Base-by-base conservation (phyloP, 108 stramenopile genomes). In the Cyclotella baltica region DNA sequence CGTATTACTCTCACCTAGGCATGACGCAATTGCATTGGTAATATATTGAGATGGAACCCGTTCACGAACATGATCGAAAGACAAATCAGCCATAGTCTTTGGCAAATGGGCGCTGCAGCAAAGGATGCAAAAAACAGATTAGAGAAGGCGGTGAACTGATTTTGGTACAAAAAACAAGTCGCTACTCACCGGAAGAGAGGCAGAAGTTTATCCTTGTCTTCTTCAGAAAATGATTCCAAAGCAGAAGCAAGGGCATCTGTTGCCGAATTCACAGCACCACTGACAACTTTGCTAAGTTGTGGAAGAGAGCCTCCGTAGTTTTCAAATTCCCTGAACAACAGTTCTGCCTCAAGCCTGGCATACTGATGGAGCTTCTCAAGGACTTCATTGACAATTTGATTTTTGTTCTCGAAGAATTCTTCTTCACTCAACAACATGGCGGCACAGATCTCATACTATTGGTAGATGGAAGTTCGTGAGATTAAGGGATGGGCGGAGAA, bases 321-420 rank as follows among this genome's bases (percentile, higher is more conserved):
- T 63, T 95, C 90, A 70, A 88, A 96, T 86, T 98, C 98, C n/a
- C 96, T 87, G 80, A 99, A 98, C 9, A 99, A 87, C n/a, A 98
- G 86, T 72, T 98, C 94, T 31, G 98, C 99, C 72, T 99, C 99
- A 76, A 93, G 57, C 50, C 92, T 80, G 4, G 97, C 98, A 59
- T 90, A 74, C 38, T 84, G 48, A 23, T 96, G 93, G 8, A 99
- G 83, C 68, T 94, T 93, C 16, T 86, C 92, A 11, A 98, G 84
- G 16, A 99, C 97, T 76, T 99, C 97, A 9, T 57, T 74, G 30
- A 99, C 98, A 77, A 99, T 96, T 65, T 78, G 90, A 5, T 87
- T 86, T 85, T 99, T 99, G 88, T 96, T 85, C 33, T 92, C 88
- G 51, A 88, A 87, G 86, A 99, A 99, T 76, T 97, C 96, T 34